These are phyloP conservation scores for Maudiozyma turicensis DNA, from an alignment of 805 yeast species.

Conservation along the genomic window DNA sequence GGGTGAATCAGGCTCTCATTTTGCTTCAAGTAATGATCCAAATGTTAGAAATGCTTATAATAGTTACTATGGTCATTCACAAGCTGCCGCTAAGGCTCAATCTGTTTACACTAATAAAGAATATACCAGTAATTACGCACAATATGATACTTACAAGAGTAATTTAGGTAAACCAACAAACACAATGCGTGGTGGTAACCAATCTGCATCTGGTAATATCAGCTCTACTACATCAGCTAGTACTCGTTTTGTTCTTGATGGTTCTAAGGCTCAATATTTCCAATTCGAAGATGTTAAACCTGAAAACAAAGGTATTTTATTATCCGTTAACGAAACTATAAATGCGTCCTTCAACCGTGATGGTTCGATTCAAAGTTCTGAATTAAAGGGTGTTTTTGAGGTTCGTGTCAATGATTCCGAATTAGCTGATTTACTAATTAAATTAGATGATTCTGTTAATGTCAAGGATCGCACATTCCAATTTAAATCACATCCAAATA, in stretches of 20 bases:
- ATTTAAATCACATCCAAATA: slow-evolving; percentile 93
- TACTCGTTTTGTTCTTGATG: not conserved
- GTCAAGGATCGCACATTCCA: slow-evolving; percentile 41
- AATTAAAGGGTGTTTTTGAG: slow-evolving; percentile 85
- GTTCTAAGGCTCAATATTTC: not conserved
- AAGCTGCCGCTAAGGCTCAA: slow-evolving; percentile 24
- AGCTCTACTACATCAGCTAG: not conserved
- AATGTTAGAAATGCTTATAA: slow-evolving; percentile 31
- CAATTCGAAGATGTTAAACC: slow-evolving; percentile 26
- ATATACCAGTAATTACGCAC: not conserved
- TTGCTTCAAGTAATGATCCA: slow-evolving; percentile 24
- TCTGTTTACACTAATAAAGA: not conserved
- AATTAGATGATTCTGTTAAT: slow-evolving; percentile 41
- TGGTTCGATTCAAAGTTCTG: slow-evolving; percentile 61
- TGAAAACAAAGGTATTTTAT: slow-evolving; percentile 66
- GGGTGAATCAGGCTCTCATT: slow-evolving; percentile 5
- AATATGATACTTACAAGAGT: not conserved
- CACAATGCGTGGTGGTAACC: not conserved
- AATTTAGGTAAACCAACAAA: not conserved
- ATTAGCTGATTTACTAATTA: slow-evolving; percentile 55
- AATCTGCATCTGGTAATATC: not conserved
- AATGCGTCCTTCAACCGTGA: slow-evolving; percentile 75
- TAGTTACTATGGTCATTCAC: slow-evolving; percentile 30
- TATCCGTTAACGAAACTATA: slow-evolving; percentile 67
- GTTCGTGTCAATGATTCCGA: slow-evolving; percentile 74